These are phyloP conservation scores for Nothophoma quercina DNA, from an alignment of 2,329 filamentous ascomycete species.

Conservation along the genomic window DNA sequence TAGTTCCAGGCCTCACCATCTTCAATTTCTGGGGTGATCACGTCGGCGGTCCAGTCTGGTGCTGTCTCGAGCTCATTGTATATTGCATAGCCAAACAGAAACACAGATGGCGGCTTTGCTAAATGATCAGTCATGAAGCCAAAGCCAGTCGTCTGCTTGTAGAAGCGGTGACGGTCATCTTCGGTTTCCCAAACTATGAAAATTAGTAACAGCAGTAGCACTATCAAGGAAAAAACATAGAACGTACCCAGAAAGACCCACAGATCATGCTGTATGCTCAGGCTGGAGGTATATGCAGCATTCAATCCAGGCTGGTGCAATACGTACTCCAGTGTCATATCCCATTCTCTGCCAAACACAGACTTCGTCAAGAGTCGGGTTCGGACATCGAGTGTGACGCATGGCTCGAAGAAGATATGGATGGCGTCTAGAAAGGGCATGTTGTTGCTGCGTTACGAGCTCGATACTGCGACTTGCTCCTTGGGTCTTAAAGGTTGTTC, in stretches of 20 bases:
- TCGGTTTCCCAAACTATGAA: constrained; percentile 3
- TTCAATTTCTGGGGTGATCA: background rate
- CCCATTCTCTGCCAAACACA: constrained; percentile 8
- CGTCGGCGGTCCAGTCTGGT: constrained; percentile 2
- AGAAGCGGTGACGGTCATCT: constrained; percentile 3
- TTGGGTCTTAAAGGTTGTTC: background rate
- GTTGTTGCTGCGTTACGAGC: background rate
- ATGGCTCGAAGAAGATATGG: background rate
- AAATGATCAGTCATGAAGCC: background rate
- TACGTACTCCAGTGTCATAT: constrained; percentile 5
- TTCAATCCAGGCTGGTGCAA: background rate
- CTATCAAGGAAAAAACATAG: no score
- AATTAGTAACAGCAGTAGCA: background rate
- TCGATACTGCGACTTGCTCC: no score
- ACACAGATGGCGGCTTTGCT: background rate
- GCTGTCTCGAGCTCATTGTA: background rate
- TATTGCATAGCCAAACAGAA: background rate
- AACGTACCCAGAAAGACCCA: constrained; percentile 4
- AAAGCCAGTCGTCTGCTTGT: constrained; percentile 4
- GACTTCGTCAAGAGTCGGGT: no score
- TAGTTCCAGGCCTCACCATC: no score
- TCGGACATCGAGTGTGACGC: background rate
- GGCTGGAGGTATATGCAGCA: background rate
- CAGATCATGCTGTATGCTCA: background rate
- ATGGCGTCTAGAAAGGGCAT: constrained; percentile 10